Percentiles rank a stretch among this genome's conserved stretches.
Conservation (phyloP, 2,329 filamentous ascomycete species). For the Scytalidium lignicola region DNA sequence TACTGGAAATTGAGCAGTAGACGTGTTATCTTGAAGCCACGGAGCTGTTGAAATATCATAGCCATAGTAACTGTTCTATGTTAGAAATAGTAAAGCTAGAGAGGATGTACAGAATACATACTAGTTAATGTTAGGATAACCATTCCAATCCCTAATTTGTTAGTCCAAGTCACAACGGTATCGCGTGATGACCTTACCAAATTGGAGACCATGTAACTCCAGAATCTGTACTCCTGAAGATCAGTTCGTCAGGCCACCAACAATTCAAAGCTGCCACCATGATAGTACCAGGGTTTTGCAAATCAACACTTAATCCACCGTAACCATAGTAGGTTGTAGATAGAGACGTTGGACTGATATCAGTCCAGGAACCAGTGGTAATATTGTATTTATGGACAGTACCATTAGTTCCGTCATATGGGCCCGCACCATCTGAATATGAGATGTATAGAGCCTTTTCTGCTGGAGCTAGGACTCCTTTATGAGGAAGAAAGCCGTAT, state of each 20-base stretch:
- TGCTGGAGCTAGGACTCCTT: slow-evolving; percentile 17
- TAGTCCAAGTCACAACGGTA: neutral
- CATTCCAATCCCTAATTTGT: slow-evolving; percentile 7
- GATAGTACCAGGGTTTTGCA: slow-evolving; percentile 48
- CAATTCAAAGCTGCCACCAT: slow-evolving; percentile 53
- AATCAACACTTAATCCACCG: slow-evolving; percentile 49
- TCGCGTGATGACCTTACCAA: slow-evolving; percentile 7
- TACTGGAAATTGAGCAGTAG: slow-evolving; percentile 11
- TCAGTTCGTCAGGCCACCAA: slow-evolving; percentile 54
- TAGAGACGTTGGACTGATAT: slow-evolving; percentile 47
- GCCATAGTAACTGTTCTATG: slow-evolving; percentile 11
- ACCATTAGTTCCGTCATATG: slow-evolving; percentile 50
- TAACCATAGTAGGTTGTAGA: slow-evolving; percentile 42
- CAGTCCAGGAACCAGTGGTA: slow-evolving; percentile 40
- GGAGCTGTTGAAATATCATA: slow-evolving; percentile 18
- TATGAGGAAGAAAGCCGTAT: slow-evolving; percentile 18
- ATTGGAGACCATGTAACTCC: slow-evolving; percentile 36
- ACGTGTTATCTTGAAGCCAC: slow-evolving; percentile 15
- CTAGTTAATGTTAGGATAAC: slow-evolving; percentile 5
- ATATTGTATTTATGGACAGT: slow-evolving; percentile 52
- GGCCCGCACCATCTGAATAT: slow-evolving; percentile 50
- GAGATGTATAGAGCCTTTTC: slow-evolving; percentile 52
- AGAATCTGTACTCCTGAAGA: slow-evolving; percentile 51
- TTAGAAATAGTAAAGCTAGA: neutral
- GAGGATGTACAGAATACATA: neutral